Conservation (phyloP, 805 yeast genomes). For the Diddensiella transvaalensis region DNA sequence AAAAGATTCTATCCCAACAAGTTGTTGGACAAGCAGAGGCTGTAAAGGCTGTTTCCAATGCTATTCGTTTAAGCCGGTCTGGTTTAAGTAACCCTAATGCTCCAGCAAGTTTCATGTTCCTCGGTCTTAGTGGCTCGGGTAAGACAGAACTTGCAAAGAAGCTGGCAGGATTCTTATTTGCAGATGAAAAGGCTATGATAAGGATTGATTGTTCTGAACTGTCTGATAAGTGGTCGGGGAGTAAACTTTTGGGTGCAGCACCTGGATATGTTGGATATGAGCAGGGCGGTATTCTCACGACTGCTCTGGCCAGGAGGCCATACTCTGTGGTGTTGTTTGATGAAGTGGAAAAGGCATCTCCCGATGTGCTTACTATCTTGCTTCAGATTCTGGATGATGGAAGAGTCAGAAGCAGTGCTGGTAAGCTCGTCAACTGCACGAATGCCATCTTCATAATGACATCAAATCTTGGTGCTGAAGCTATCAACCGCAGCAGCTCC, state of each 20-base stretch:
- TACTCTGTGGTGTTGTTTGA: constrained; percentile 95
- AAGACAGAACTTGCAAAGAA: constrained; percentile 97
- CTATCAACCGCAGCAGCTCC: constrained; percentile 62
- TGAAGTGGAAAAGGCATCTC: constrained; percentile 98
- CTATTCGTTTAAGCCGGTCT: constrained; percentile 87
- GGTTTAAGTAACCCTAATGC: constrained; percentile 96
- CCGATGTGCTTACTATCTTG: constrained; percentile 89
- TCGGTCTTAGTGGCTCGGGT: constrained; percentile 97
- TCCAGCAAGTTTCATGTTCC: constrained; percentile 91
- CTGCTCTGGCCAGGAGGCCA: constrained; percentile 85
- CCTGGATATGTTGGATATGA: constrained; percentile 97
- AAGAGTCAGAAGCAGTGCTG: constrained; percentile 89
- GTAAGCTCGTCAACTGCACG: constrained; percentile 89
- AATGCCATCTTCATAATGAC: constrained; percentile 94
- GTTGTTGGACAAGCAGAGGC: constrained; percentile 98
- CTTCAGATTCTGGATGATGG: constrained; percentile 96
- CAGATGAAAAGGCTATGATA: constrained; percentile 95
- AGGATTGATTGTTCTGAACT: constrained; percentile 97
- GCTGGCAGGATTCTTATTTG: constrained; percentile 90
- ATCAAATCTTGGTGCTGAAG: constrained; percentile 94
- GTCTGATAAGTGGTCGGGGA: constrained; percentile 91
- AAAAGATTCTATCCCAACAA: constrained; percentile 68
- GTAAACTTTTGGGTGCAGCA: constrained; percentile 93
- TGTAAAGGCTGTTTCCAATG: constrained; percentile 92
- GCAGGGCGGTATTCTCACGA: constrained; percentile 95